These are phyloP conservation scores for Talaromyces wortmannii DNA, from an alignment of 495 filamentous ascomycete species.

Conservation along the genomic window DNA sequence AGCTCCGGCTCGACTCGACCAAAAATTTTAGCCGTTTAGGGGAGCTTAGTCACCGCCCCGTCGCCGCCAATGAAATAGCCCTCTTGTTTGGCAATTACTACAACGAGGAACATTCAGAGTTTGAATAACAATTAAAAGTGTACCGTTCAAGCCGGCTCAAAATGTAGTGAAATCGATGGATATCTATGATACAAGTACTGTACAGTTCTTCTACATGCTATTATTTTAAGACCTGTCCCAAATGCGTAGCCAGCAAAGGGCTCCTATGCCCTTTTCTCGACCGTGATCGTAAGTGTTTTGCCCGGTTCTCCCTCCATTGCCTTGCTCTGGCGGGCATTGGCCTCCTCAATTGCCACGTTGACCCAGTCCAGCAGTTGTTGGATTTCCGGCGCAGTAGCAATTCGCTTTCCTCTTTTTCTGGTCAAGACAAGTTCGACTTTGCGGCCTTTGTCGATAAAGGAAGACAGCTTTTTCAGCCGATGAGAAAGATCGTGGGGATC, in stretches of 20 bases:
- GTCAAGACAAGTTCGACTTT: constrained; percentile 57
- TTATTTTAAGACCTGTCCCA: too few relatives aligned
- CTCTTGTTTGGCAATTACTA: too few relatives aligned
- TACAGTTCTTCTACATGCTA: neutral
- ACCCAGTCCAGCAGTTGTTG: constrained; percentile 33
- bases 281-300: constrained; percentile 27
- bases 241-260: neutral
- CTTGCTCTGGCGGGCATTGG: constrained; percentile 27
- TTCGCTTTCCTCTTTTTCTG: constrained; percentile 34
- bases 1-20: constrained; percentile 12
- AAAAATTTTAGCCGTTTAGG: constrained; percentile 30
- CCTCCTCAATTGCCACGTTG: constrained; percentile 23
- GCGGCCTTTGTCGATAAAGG: constrained; percentile 57
- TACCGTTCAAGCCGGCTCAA: too few relatives aligned
- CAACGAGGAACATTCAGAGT: too few relatives aligned
- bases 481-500: constrained; percentile 58
- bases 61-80: constrained; percentile 19
- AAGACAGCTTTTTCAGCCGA: constrained; percentile 48
- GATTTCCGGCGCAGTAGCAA: constrained; percentile 34
- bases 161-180: neutral
- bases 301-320: constrained; percentile 38
- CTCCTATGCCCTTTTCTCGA: constrained; percentile 24
- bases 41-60: constrained; percentile 33
- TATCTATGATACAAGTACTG: neutral
- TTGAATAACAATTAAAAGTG: too few relatives aligned